phyloP scores from a whole-genome alignment of 2,329 filamentous ascomycete species.

The Aciculosporium take region DNA sequence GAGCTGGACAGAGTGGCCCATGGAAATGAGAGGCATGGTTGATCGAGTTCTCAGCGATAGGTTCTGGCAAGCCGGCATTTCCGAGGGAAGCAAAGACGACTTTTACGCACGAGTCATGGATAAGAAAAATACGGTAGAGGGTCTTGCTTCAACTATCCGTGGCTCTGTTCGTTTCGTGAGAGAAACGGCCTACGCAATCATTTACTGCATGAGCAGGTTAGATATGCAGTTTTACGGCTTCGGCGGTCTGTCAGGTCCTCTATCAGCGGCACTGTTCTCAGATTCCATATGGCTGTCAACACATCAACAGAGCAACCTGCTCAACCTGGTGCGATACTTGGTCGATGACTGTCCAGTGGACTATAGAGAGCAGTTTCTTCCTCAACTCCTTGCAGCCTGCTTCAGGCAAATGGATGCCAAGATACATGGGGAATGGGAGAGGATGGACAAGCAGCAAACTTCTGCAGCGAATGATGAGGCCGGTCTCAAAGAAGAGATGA shows the following conservation, averaged over 20 bases:
- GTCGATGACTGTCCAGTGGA: constrained; percentile 84
- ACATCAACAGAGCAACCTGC: constrained; percentile 85
- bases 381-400: constrained; percentile 65
- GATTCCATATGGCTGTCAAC: constrained; percentile 73
- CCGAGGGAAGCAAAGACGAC: constrained; percentile 86
- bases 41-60: constrained; percentile 77
- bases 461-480: constrained; percentile 57
- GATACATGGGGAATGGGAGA: constrained; percentile 75
- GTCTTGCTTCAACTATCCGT: constrained; percentile 83
- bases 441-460: constrained; percentile 49
- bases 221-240: constrained; percentile 87
- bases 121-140: constrained; percentile 80
- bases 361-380: constrained; percentile 65
- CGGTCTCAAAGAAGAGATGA: constrained; percentile 87
- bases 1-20: constrained; percentile 67
- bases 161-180: constrained; percentile 79
- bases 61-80: constrained; percentile 98
- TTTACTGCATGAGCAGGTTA: constrained; percentile 84
- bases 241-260: constrained; percentile 61
- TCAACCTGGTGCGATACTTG: constrained; percentile 76
- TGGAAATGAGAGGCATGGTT: constrained; percentile 64
- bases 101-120: constrained; percentile 87
- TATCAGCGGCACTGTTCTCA: constrained; percentile 72
- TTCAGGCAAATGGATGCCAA: constrained; percentile 81
- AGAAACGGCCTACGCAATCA: constrained; percentile 85